phyloP scores from a whole-genome alignment of 2,329 filamentous ascomycete species.

The Cladophialophora immunda region DNA sequence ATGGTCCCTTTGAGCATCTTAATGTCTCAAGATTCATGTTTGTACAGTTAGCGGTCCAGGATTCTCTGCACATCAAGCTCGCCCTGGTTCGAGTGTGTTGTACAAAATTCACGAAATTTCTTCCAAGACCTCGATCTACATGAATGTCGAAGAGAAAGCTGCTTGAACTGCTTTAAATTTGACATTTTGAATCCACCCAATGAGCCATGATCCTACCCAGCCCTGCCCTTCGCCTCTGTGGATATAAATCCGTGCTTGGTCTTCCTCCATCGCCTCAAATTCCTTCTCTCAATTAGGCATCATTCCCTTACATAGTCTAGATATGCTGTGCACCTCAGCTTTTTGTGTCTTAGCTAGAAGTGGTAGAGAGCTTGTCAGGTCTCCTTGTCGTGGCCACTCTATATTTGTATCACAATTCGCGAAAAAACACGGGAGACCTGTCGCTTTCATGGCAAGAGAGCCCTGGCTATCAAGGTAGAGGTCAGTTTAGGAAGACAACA shows the following conservation, averaged over 20 bases:
- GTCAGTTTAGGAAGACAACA: background rate
- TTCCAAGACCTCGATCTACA: background rate
- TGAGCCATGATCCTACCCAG: background rate
- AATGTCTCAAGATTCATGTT: conserved; percentile 7
- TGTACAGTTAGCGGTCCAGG: conserved; percentile 4
- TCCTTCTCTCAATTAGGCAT: background rate
- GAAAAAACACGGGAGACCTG: background rate
- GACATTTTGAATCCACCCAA: background rate
- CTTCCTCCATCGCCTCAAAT: background rate
- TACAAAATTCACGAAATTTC: conserved; percentile 11
- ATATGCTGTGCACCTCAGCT: too few species aligned
- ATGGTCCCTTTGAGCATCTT: conserved; percentile 4
- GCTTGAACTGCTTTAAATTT: background rate
- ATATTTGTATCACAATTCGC: background rate
- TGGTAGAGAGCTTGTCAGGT: too few species aligned
- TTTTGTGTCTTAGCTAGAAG: too few species aligned
- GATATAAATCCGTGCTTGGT: background rate
- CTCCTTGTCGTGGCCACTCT: background rate
- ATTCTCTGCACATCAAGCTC: conserved; percentile 6
- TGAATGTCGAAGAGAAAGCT: background rate
- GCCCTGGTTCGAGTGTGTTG: conserved; percentile 5
- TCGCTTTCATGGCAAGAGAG: background rate
- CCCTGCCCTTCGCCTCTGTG: too few species aligned
- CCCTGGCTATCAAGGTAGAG: background rate
- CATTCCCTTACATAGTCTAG: background rate